Conservation (phyloP, 2,329 filamentous ascomycete species). For the Fusarium brevicatenulatum region DNA sequence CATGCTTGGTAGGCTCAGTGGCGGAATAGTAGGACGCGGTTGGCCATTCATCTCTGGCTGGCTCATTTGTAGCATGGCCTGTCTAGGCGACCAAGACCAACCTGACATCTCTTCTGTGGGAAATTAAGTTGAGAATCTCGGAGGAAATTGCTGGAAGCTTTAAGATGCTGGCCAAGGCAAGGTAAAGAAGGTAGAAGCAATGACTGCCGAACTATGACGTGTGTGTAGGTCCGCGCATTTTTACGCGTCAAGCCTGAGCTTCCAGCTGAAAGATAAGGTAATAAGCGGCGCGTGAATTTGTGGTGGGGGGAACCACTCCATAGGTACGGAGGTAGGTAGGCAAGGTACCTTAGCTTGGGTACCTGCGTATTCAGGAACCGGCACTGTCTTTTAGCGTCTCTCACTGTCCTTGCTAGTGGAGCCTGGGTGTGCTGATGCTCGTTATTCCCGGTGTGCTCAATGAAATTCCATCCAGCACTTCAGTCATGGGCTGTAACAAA, state of each 20-base stretch:
- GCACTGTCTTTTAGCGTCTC: constrained; percentile 21
- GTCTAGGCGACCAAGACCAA: constrained; percentile 34
- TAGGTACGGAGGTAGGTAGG: too few relatives aligned
- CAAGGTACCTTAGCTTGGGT: background rate
- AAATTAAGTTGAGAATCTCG: background rate
- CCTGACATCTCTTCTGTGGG: constrained; percentile 17
- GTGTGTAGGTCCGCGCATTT: constrained; percentile 8
- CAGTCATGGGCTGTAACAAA: background rate
- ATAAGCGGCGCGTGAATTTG: background rate
- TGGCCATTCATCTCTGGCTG: background rate
- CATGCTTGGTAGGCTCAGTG: constrained; percentile 8
- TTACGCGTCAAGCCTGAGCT: background rate
- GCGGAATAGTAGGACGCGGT: background rate
- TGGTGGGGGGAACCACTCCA: background rate
- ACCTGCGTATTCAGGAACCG: constrained; percentile 15
- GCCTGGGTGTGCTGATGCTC: background rate
- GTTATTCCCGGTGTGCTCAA: background rate
- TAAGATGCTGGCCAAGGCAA: background rate
- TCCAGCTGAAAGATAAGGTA: background rate
- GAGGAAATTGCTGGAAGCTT: background rate
- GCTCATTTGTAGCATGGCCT: constrained; percentile 29
- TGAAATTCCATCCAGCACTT: background rate
- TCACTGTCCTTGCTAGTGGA: background rate
- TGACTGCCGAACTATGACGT: constrained; percentile 23
- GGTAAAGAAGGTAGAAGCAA: background rate